phyloP scores from a whole-genome alignment of 345 rosid species.

The Laguncularia racemosa region DNA sequence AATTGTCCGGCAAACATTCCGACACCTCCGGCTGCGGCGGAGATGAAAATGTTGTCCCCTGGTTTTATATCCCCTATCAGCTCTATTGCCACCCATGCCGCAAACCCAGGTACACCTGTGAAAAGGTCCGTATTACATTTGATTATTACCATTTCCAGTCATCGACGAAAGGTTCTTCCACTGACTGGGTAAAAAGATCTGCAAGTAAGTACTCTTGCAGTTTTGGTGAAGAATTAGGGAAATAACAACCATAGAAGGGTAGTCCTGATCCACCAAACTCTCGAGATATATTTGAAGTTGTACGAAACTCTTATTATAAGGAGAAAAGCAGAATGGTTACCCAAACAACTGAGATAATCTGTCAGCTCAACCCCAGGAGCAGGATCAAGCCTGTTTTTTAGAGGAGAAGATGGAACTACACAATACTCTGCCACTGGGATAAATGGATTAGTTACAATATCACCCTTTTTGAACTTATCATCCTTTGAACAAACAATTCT shows the following conservation, averaged over 20 bases:
- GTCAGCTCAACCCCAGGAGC: conserved; percentile 12
- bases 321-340: conserved; percentile 6
- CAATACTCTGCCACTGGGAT: conserved; percentile 26
- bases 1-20: conserved; percentile 49
- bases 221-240: neutral
- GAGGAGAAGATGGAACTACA: conserved; percentile 14
- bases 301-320: too few relatives aligned
- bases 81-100: conserved; percentile 43
- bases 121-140: too few relatives aligned
- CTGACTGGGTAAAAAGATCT: too few relatives aligned
- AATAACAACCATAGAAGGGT: neutral
- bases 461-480: conserved; percentile 16
- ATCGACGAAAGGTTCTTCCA: too few relatives aligned
- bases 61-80: conserved; percentile 26
- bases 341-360: conserved; percentile 28
- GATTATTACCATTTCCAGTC: neutral
- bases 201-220: too few relatives aligned
- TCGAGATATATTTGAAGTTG: too few relatives aligned
- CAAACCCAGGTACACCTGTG: conserved; percentile 34
- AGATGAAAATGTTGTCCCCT: conserved; percentile 34
- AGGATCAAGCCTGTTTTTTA: conserved; percentile 16
- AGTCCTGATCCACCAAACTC: too few relatives aligned
- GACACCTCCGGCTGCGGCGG: conserved; percentile 49
- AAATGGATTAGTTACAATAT: conserved; percentile 12
- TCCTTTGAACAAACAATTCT: conserved; percentile 29